Base-by-base conservation (phyloP, 228 moss, liverwort and hornwort species). In the Sphagnum magellanicum region DNA sequence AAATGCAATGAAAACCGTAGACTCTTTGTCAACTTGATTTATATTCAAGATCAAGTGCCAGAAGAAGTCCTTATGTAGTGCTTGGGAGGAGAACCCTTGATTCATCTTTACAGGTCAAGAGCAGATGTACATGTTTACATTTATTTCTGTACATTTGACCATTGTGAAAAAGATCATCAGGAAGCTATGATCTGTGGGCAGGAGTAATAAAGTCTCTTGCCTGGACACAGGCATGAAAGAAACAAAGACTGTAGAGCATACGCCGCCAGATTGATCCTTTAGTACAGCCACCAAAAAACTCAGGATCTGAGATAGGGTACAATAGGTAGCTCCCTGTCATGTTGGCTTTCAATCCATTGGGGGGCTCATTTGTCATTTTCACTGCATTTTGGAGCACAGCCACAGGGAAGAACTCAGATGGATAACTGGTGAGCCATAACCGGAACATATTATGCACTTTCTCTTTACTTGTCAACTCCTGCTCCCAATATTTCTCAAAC, bases 301-400 rank as follows among this genome's bases (percentile, higher is more conserved):
- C 75, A 0, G 79, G 16, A 61, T 92, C 88, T 0, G 92, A 94
- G n/a, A 94, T 91, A 48, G 93, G 93, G 59, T 87, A 91, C 87
- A 94, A 85, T 6, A 94, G 76, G 14, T 89, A 94, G 53, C 91
- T 91, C 6, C 93, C 84, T 0, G 72, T 86, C 79, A 94, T 86
- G 65, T 91, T 94, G 4, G 94, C 91, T 72, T 85, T 89, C 58
- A 94, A 69, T 4, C 94, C 94, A 64, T 89, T 91, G 0, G 91
- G 94, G 6, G 91, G 94, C 51, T 94, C 94, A 14, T 91, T 91
- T 0, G 91, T 91, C 89, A 94, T 94, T 61, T 94, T 94, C 6
- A 94, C 79, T 0, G 93, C 87, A 53, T 89, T 94, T 73, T 94
- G 93, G 0, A 94, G 68, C 46, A 94, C 86, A 0, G 81, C 81